Conservation (phyloP, 495 filamentous ascomycete genomes). For the Durotheca rogersii region DNA sequence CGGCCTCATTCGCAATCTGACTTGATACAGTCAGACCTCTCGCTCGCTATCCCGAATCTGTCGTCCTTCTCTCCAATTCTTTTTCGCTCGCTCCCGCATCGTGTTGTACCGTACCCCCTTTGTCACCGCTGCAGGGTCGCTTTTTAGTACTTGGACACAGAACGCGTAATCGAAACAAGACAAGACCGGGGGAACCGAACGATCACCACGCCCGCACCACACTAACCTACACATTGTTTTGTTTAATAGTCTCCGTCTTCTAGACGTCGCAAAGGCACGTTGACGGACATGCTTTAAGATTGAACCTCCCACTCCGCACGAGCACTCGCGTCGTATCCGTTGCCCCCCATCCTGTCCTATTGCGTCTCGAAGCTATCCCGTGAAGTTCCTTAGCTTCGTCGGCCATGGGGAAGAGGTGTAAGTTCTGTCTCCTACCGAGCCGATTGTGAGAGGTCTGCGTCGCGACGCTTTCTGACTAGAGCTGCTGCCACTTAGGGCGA, state of each 20-base stretch:
- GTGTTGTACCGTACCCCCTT: conserved; percentile 8
- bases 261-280: not conserved
- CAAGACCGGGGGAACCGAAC: conserved; percentile 10
- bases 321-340: conserved; percentile 16
- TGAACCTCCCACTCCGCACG: conserved; percentile 2
- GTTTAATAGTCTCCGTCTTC: conserved; percentile 1
- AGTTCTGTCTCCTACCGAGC: conserved; percentile 11
- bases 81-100: conserved; percentile 12
- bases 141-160: conserved; percentile 2
- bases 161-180: conserved; percentile 33
- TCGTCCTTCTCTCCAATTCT: conserved; percentile 5
- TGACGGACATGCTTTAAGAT: conserved; percentile 25
- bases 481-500: conserved; percentile 41
- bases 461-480: conserved; percentile 23
- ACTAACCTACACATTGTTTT: conserved; percentile 6
- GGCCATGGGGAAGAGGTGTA: conserved; percentile 39
- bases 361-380: not conserved
- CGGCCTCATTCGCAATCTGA: not conserved
- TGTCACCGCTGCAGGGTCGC: conserved; percentile 3
- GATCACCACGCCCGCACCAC: conserved; percentile 11
- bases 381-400: conserved; percentile 11
- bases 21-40: not conserved
- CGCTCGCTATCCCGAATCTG: conserved; percentile 9
- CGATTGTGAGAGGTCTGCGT: too few relatives aligned
- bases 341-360: conserved; percentile 12